Evolutionary conservation across 768 basidiomycete species (phyloP).

Genomic region (Suillus luteus): DNA sequence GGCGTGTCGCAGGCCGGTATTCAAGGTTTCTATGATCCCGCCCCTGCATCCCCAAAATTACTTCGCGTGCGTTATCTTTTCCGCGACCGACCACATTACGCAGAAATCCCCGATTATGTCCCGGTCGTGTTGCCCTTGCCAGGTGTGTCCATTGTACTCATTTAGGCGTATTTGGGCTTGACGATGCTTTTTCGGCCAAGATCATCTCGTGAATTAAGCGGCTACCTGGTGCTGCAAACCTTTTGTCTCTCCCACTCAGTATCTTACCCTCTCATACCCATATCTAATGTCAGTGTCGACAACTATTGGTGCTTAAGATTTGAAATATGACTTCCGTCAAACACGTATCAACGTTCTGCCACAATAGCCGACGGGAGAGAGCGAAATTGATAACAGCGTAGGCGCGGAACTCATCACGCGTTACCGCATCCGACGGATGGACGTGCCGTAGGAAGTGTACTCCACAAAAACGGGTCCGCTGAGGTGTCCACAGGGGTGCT

Average conservation of each 20-base stretch:
- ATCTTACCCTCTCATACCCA: background rate
- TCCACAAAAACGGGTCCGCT: background rate
- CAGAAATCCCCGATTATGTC: constrained; percentile 71
- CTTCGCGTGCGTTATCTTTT: constrained; percentile 78
- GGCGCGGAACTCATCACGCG: background rate
- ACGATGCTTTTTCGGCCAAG: constrained; percentile 18
- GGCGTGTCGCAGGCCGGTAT: constrained; percentile 54
- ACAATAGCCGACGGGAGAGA: background rate
- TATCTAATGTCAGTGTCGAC: background rate
- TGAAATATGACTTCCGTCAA: background rate
- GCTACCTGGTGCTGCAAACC: background rate
- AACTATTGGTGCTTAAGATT: background rate
- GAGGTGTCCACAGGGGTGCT: background rate
- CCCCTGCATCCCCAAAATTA: constrained; percentile 68
- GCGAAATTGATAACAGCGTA: background rate
- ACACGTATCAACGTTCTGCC: background rate
- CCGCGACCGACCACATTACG: constrained; percentile 69
- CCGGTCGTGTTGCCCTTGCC: constrained; percentile 73
- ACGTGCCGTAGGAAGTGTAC: background rate
- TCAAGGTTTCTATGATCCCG: constrained; percentile 89
- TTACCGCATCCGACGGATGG: background rate
- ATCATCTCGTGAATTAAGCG: constrained; percentile 31
- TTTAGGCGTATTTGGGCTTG: constrained; percentile 3
- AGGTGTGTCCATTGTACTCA: constrained; percentile 49
- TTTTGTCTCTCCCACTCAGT: background rate